A percentile compares a stretch with the other conserved stretches of the same genome.
Conservation (phyloP, 306 rosid genomes). For the Cucumis cinereus region DNA sequence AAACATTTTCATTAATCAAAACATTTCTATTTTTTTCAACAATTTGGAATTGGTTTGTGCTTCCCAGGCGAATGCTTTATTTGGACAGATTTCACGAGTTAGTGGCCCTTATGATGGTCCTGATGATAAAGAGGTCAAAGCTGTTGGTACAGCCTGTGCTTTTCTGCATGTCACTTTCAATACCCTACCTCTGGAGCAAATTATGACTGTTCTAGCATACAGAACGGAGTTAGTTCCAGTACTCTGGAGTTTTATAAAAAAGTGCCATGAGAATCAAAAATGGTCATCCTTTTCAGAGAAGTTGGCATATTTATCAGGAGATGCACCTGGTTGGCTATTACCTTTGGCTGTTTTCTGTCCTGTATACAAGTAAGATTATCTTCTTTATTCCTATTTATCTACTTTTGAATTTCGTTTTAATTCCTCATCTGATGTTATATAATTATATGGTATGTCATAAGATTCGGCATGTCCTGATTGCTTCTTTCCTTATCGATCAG, state of each 20-base stretch:
- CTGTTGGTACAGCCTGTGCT: conserved; percentile 84
- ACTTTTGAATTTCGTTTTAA: neutral
- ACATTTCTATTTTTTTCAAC: conserved; percentile 1
- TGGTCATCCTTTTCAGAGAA: conserved; percentile 72
- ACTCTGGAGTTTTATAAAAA: conserved; percentile 90
- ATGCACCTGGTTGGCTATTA: conserved; percentile 91
- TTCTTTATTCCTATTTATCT: neutral
- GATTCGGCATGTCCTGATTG: conserved; percentile 8
- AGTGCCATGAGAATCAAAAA: conserved; percentile 74
- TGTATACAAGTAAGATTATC: conserved; percentile 68
- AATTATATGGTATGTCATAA: conserved; percentile 9
- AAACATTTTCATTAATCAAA: neutral
- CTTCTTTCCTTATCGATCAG: conserved; percentile 33
- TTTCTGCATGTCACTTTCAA: conserved; percentile 74
- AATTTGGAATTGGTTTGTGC: conserved; percentile 8
- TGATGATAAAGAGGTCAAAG: conserved; percentile 65
- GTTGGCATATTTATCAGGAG: conserved; percentile 64
- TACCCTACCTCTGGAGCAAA: conserved; percentile 69
- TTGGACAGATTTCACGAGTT: conserved; percentile 52
- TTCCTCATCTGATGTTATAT: neutral
- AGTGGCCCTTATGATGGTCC: conserved; percentile 36
- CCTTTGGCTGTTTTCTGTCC: conserved; percentile 96
- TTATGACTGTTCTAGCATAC: conserved; percentile 89
- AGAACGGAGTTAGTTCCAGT: conserved; percentile 89
- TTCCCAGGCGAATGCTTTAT: conserved; percentile 62